phyloP scores from a whole-genome alignment of 306 rosid genomes.

The Pachyrhizus erosus region DNA sequence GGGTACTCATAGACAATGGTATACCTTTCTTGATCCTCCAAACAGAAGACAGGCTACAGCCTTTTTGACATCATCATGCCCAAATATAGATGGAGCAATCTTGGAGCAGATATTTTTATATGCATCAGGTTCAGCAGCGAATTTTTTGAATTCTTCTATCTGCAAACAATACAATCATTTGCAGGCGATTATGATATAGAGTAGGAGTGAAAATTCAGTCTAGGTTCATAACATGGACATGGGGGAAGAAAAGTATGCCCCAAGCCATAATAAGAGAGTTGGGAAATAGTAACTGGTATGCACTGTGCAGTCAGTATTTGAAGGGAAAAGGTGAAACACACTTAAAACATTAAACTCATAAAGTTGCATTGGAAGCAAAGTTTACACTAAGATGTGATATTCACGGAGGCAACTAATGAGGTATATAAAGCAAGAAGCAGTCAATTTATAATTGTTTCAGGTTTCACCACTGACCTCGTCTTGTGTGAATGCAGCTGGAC shows the following conservation, averaged over 20 bases:
- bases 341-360: constrained; percentile 2
- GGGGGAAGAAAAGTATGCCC: background rate
- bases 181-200: background rate
- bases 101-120: constrained; percentile 86
- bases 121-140: constrained; percentile 84
- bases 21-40: constrained; percentile 97
- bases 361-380: background rate
- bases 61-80: constrained; percentile 91
- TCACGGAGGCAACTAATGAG: no score
- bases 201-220: constrained; percentile 15
- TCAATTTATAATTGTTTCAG: constrained; percentile 29
- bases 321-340: constrained; percentile 1
- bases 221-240: constrained; percentile 2
- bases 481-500: constrained; percentile 68
- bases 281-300: constrained; percentile 6
- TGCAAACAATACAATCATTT: constrained; percentile 44
- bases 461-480: constrained; percentile 70
- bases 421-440: no score
- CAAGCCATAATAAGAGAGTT: constrained; percentile 2
- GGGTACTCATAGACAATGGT: background rate
- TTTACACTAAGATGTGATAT: no score
- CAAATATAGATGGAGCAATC: constrained; percentile 97
- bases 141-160: constrained; percentile 93
- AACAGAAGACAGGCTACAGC: constrained; percentile 94
- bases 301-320: no score